A percentile compares a stretch with the other conserved stretches of the same genome.
Evolutionary conservation across 2,329 filamentous ascomycete species (phyloP).

Genomic region (Pleurostoma richardsiae): DNA sequence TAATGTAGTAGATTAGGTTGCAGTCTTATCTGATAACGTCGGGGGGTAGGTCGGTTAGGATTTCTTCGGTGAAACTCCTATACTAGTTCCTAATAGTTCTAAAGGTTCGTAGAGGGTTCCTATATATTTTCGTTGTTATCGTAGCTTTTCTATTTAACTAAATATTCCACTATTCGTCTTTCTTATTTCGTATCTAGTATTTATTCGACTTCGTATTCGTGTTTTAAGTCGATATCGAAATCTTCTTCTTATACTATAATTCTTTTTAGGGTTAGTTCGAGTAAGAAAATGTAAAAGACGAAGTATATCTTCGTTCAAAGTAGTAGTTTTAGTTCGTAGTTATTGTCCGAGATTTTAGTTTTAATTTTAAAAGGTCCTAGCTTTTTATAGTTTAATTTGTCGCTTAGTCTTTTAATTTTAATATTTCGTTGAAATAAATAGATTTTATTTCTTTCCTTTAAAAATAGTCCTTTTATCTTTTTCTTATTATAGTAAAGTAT

Average conservation of each 20-base stretch:
- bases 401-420: conserved; percentile 7
- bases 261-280: conserved; percentile 8
- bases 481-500: neutral
- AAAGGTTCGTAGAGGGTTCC: conserved; percentile 13
- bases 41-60: no score
- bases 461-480: no score
- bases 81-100: no score
- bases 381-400: conserved; percentile 14
- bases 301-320: conserved; percentile 6
- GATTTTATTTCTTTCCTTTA: neutral
- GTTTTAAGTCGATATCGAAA: no score
- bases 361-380: conserved; percentile 11
- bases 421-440: conserved; percentile 20
- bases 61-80: no score
- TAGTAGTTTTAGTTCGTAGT: conserved; percentile 11
- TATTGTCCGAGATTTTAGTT: conserved; percentile 10
- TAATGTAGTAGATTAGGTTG: no score
- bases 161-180: conserved; percentile 7
- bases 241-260: conserved; percentile 4
- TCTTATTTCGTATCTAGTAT: conserved; percentile 8
- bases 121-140: conserved; percentile 12
- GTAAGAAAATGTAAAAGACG: conserved; percentile 14
- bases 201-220: no score
- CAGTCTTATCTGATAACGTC: no score
- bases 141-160: conserved; percentile 14